phyloP scores from a whole-genome alignment of 306 rosid species.

The Castanea mollissima region DNA sequence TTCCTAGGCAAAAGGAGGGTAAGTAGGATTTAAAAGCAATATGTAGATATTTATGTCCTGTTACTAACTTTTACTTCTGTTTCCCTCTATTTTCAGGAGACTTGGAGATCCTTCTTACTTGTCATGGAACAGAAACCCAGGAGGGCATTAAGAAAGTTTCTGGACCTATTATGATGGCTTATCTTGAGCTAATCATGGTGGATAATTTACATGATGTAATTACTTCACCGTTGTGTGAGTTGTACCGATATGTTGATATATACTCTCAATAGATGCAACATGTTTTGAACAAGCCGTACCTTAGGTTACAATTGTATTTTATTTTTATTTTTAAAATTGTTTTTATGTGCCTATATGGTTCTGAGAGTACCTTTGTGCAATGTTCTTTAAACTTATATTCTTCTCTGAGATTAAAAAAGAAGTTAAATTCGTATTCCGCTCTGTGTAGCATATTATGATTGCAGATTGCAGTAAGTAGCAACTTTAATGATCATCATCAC shows the following conservation, averaged over 20 bases:
- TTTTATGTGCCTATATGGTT: neutral
- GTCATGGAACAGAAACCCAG: slow-evolving; percentile 84
- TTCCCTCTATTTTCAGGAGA: slow-evolving; percentile 51
- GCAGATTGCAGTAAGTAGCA: neutral
- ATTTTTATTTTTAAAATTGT: neutral
- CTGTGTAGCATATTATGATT: neutral
- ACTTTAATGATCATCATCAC: too few relatives aligned
- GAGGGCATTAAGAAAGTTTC: slow-evolving; percentile 52
- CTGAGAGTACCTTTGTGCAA: neutral
- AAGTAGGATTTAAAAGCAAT: neutral
- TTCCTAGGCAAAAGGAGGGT: neutral
- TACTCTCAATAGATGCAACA: neutral
- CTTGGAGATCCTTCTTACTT: slow-evolving; percentile 88
- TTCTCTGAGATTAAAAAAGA: neutral
- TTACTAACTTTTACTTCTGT: neutral
- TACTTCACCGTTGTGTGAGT: slow-evolving; percentile 18
- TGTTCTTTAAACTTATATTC: neutral
- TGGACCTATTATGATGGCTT: slow-evolving; percentile 3
- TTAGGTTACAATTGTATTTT: neutral
- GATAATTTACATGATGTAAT: slow-evolving; percentile 22
- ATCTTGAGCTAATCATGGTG: neutral
- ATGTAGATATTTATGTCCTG: neutral
- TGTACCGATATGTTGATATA: slow-evolving; percentile 10
- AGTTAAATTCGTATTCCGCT: neutral
- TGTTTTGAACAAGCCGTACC: neutral